Base-by-base conservation (phyloP, 2,329 filamentous ascomycete genomes). In the Trichoderma cornu-damae region DNA sequence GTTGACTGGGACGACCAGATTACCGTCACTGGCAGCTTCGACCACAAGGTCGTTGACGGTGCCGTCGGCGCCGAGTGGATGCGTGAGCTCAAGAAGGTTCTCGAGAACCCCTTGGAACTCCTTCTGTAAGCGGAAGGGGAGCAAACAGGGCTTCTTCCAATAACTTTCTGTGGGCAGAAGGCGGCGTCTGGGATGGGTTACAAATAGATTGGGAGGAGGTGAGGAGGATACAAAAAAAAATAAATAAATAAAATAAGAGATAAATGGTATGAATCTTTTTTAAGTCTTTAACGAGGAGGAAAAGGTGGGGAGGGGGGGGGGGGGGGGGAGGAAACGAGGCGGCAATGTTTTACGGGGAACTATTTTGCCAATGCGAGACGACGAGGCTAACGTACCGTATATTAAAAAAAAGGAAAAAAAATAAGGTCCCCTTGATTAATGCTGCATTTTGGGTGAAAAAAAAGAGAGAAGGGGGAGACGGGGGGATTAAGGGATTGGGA, bases 1-100 rank as follows among this genome's bases (percentile, higher is more conserved):
- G 79, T 96, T 46, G 90, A 90, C 74, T 99, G 90, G 88, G 94
- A 99, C 67, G 94, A 99, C 72, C 92, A 97, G 81, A 96, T 99
- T 69, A 84, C 89, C 61, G 87, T 99, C 59, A 97, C 92, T 37
- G 93, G 80, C 69, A 95, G 89, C 81, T 99, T 99, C 73, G 94
- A 99, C 80, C 94, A 99, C 86, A 96, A 96, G 84, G 92, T 97
- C 50, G 87, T 99, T 11, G 94, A 99, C 72, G 94, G 94, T 63
- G 94, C 92, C 38, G 89, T 97, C 59, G 95, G 94, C 70, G 94
- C 87, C 59, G 94, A 99, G 76, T 99, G 93, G 86, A 90, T 99
- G 76, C 86, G 84, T 75, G 94, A 95, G 80, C 80, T 99, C 74
- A 99, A 99, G 88, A 93, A 92, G 83, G 89, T 91, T 53, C 80